Conservation (phyloP, 257 asterid species). For the Solanum piurae region DNA sequence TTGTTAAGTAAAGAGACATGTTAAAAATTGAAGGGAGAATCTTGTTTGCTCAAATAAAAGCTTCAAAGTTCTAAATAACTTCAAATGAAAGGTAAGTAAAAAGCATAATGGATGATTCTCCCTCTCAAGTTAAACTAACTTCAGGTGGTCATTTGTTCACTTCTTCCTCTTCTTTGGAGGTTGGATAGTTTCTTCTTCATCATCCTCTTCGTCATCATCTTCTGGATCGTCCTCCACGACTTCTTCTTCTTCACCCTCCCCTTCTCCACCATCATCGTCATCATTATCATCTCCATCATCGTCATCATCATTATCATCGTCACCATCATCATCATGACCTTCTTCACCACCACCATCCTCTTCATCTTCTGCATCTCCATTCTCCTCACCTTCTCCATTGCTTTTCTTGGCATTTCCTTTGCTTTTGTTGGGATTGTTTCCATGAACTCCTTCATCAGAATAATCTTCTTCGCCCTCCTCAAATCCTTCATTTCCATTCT, state of each 20-base stretch:
- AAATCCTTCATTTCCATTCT: constrained; percentile 15
- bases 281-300: constrained; percentile 7
- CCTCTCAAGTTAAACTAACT: not conserved
- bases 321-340: constrained; percentile 15
- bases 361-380: constrained; percentile 17
- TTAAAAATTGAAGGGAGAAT: not conserved
- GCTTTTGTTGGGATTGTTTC: constrained; percentile 24
- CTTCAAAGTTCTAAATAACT: not conserved
- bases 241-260: constrained; percentile 1
- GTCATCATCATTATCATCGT: not conserved
- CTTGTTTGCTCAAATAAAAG: not conserved
- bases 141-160: constrained; percentile 17
- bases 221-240: constrained; percentile 28
- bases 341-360: constrained; percentile 17
- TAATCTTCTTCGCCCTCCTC: constrained; percentile 29
- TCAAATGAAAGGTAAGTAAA: constrained; percentile 4
- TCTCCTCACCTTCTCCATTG: constrained; percentile 15
- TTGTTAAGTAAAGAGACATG: not conserved
- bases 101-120: not conserved
- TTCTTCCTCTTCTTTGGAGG: constrained; percentile 85
- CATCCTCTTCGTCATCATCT: constrained; percentile 32
- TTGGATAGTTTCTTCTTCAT: constrained; percentile 60
- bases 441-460: constrained; percentile 24
- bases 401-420: constrained; percentile 31
- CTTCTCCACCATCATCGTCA: constrained; percentile 9